Conservation (phyloP, 208 protist species). For the Willaertia magna region DNA sequence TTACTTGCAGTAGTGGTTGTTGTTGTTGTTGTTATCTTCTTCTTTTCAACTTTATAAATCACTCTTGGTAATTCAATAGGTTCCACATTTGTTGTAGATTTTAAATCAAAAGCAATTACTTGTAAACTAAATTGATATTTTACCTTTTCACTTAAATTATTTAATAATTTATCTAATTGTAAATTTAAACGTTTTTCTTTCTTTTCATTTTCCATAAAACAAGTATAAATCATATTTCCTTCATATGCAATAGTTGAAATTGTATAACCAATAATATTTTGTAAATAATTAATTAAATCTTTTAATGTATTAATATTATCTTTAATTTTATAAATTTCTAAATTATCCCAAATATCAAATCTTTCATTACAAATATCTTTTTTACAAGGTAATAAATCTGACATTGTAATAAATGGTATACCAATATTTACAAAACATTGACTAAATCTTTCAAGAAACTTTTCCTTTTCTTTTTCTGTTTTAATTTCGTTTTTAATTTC, state of each 20-base stretch:
- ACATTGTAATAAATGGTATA: constrained; percentile 56
- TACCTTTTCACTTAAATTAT: background rate
- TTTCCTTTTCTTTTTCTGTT: constrained; percentile 9
- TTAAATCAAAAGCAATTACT: background rate
- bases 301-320: background rate
- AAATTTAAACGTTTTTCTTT: background rate
- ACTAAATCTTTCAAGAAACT: constrained; percentile 28
- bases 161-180: background rate
- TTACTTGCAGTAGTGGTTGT: too few relatives aligned
- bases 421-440: constrained; percentile 69
- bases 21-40: too few relatives aligned
- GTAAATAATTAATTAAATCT: background rate
- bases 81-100: background rate
- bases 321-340: background rate
- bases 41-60: background rate
- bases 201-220: background rate
- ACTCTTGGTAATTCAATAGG: background rate
- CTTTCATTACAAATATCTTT: background rate
- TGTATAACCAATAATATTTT: background rate
- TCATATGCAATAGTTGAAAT: background rate
- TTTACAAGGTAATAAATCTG: constrained; percentile 39
- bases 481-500: background rate
- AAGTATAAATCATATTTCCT: background rate
- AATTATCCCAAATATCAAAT: background rate
- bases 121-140: background rate